phyloP scores from a whole-genome alignment of 257 asterid species.

The Petrea volubilis region DNA sequence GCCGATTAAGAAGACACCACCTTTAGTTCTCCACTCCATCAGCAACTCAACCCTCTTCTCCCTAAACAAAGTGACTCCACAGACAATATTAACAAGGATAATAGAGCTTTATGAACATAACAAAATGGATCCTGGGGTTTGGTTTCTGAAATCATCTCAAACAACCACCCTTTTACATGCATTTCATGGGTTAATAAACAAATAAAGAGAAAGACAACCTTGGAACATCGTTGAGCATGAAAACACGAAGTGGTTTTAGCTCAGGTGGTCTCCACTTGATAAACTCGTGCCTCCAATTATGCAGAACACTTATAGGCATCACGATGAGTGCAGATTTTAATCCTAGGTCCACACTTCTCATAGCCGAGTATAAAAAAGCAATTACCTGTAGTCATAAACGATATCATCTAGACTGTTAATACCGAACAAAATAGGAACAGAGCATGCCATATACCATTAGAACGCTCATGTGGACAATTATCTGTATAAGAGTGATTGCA shows the following conservation, averaged over 20 bases:
- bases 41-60: constrained; percentile 80
- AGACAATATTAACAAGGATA: no score
- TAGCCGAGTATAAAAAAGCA: constrained; percentile 87
- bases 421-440: no score
- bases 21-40: constrained; percentile 82
- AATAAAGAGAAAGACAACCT: constrained; percentile 46
- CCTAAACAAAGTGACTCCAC: constrained; percentile 37
- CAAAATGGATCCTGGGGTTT: no score
- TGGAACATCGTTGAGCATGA: constrained; percentile 93
- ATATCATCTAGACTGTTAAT: no score
- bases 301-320: constrained; percentile 92
- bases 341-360: constrained; percentile 87
- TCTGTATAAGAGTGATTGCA: no score
- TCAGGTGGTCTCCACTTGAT: constrained; percentile 92
- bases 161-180: background rate
- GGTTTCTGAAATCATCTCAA: no score
- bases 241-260: constrained; percentile 83
- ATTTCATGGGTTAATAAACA: constrained; percentile 1
- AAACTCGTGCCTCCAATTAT: constrained; percentile 93
- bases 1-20: constrained; percentile 90
- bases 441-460: no score
- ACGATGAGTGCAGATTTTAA: constrained; percentile 87
- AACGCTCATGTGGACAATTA: no score
- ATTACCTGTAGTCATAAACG: constrained; percentile 56
- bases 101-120: no score